phyloP scores from a whole-genome alignment of 495 filamentous ascomycete species.

The Xylaria curta region DNA sequence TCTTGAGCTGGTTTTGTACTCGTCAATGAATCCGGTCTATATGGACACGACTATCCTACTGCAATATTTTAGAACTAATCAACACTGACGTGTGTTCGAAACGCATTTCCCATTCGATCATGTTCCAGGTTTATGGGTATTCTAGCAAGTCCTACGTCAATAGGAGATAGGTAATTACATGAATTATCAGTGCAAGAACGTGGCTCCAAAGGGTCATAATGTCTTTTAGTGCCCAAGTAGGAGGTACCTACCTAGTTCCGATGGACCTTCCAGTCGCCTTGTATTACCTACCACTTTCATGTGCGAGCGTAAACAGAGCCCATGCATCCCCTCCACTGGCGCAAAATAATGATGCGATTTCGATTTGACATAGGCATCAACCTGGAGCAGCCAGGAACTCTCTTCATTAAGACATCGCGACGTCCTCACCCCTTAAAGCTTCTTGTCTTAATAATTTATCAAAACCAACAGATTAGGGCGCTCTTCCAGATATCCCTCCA shows the following conservation, averaged over 20 bases:
- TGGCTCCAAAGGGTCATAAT: neutral
- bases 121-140: neutral
- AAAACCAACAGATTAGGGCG: neutral
- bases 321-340: neutral
- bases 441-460: neutral
- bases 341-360: neutral
- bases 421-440: neutral
- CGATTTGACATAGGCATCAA: neutral
- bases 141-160: neutral
- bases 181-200: neutral
- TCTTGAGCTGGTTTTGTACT: neutral
- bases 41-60: neutral
- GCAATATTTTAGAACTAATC: neutral
- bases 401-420: neutral
- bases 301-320: neutral
- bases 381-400: neutral
- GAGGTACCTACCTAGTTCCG: neutral
- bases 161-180: neutral
- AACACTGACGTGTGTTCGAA: neutral
- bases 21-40: neutral
- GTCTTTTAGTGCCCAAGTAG: no score
- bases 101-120: neutral
- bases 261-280: neutral
- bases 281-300: neutral
- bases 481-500: neutral